Evolutionary conservation across 1,284 basidiomycete genomes (phyloP), one percentile per base, ranked within the genome.

Genomic region (Pseudozyma sp.): DNA sequence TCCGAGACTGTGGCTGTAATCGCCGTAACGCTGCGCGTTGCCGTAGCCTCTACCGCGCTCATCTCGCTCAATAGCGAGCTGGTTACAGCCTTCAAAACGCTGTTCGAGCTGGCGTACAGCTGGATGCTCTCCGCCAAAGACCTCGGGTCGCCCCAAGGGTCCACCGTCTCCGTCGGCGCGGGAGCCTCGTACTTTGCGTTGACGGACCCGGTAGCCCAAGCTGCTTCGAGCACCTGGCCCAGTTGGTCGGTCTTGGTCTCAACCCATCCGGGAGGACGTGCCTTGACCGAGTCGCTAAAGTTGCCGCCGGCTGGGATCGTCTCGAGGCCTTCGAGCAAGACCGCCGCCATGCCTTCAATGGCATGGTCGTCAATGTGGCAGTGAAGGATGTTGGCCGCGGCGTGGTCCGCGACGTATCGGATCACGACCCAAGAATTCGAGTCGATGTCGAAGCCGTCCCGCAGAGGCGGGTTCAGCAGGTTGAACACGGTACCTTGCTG

Each of bases 311-410:
- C 48, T 6, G 74, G 74, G 7, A 77, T 55, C 24, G 52, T 69
- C 17, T 77, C 75, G 19, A 77, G 56, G n/a, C 75, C 75, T 40
- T 77, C 75, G 16, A 77, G 70, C 7, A 77, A 44, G 1, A 77
- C 67, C 2, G 75, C 67, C n/a, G 68, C 68, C 75, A 77, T 77
- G 11, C 75, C 75, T 46, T 77, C 66, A 34, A 77, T 74, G 40
- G 54, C 60, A 40, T 77, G 75, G 46, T 77, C 70, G 44, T 74
- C 70, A 14, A 77, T 77, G 49, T 77, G 75, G 29, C 75, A 77
- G 52, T 77, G 75, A 2, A 77, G 55, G 34, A 77, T 68, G 58
- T 73, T 74, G 59, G 75, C 70, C 3, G 70, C 70, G 1, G 67
- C 60, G 24, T 74, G 74, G 47, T 72, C 75, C 6, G 64, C 73